Conservation (phyloP, 371 early-diverging fungal genomes). For the Mortierella sp. region DNA sequence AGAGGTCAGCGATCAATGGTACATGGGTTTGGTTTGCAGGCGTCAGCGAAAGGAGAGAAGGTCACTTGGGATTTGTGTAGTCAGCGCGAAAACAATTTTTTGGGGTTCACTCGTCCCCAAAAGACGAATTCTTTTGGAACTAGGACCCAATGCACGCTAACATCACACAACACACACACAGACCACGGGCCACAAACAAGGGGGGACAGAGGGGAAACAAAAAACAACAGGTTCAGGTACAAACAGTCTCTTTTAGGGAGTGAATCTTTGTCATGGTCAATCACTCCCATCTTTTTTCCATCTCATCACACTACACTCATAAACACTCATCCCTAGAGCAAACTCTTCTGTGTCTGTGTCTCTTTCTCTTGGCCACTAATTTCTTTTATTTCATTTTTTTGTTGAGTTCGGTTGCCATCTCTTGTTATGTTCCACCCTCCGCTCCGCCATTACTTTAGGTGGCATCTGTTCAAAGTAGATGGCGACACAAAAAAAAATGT, state of each 20-base stretch:
- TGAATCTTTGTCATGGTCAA: conserved; percentile 1
- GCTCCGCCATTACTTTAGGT: conserved; percentile 4
- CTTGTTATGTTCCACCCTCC: neutral
- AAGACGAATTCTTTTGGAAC: no score
- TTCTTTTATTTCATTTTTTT: neutral
- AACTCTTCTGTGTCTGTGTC: no score
- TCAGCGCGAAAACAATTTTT: no score
- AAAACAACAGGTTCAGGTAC: neutral
- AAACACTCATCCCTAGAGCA: neutral
- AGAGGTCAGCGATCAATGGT: neutral
- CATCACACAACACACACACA: conserved; percentile 4
- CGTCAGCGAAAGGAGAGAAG: no score
- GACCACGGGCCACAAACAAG: conserved; percentile 12
- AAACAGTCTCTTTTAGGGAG: no score
- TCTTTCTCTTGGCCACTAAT: neutral
- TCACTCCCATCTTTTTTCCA: neutral
- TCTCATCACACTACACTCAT: neutral
- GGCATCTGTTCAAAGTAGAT: conserved; percentile 10
- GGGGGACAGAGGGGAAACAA: neutral
- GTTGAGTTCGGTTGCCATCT: conserved; percentile 5
- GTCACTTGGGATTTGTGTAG: no score
- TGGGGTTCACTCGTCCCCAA: no score
- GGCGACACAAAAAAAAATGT: conserved; percentile 3
- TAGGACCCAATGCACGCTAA: no score
- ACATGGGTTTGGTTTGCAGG: no score